phyloP scores from a whole-genome alignment of 768 basidiomycete species.

The Amanita exitialis region DNA sequence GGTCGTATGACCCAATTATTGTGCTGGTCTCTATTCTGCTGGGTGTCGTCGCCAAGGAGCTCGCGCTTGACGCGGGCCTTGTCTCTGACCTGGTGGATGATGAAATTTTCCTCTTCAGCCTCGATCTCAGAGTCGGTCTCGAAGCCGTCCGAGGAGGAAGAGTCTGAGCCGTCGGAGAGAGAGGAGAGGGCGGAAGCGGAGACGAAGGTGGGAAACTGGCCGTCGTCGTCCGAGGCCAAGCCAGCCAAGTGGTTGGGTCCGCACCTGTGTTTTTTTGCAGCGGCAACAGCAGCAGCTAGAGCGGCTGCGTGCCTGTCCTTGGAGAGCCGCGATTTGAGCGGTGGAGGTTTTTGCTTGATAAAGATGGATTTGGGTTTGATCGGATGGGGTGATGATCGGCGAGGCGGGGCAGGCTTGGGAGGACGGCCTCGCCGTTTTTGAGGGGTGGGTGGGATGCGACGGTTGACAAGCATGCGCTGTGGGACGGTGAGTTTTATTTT shows the following conservation, averaged over 20 bases:
- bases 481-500: conserved; percentile 72
- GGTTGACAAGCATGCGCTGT: conserved; percentile 40
- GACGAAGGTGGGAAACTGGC: conserved; percentile 56
- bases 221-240: conserved; percentile 7
- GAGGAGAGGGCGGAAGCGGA: conserved; percentile 51
- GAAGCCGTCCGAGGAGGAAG: conserved; percentile 39
- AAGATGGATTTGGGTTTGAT: conserved; percentile 5
- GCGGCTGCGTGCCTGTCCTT: conserved; percentile 7
- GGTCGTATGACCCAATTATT: conserved; percentile 64
- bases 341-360: conserved; percentile 10
- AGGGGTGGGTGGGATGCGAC: conserved; percentile 9
- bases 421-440: neutral
- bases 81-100: conserved; percentile 35
- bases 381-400: conserved; percentile 8
- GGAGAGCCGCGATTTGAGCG: conserved; percentile 11
- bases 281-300: conserved; percentile 14
- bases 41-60: conserved; percentile 40
- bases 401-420: neutral
- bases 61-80: conserved; percentile 52
- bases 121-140: conserved; percentile 47
- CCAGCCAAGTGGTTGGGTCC: conserved; percentile 25
- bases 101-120: conserved; percentile 54
- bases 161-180: conserved; percentile 37
- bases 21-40: conserved; percentile 28
- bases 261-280: conserved; percentile 24